Evolutionary conservation across 108 stramenopile species (phyloP).

Genomic region (Schizochytrium sp.): DNA sequence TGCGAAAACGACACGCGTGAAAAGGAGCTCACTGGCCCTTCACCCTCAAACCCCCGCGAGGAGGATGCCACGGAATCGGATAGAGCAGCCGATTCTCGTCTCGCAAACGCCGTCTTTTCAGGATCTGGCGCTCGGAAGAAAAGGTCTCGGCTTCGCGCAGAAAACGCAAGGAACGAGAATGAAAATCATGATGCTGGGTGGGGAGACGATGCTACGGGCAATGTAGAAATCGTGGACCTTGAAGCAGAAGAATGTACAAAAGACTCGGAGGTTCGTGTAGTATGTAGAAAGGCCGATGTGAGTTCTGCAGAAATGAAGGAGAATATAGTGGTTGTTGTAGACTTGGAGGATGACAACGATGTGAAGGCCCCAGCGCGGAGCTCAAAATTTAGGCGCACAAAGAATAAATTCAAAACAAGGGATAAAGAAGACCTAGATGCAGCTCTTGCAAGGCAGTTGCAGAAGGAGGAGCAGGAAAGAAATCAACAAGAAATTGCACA

Average conservation of each 20-base stretch:
- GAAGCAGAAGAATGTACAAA: not conserved
- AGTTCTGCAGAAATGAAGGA: no score
- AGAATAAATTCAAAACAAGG: not conserved
- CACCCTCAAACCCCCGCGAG: no score
- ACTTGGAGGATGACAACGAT: not conserved
- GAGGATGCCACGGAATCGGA: no score
- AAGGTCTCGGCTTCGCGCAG: not conserved
- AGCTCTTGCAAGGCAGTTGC: not conserved
- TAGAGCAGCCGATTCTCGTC: no score
- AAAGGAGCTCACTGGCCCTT: no score
- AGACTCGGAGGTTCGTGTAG: not conserved
- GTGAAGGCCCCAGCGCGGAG: not conserved
- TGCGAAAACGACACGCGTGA: not conserved
- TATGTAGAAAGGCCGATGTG: not conserved
- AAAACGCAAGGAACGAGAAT: not conserved
- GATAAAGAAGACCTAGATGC: conserved; percentile 10
- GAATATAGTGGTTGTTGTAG: no score
- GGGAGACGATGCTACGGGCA: not conserved
- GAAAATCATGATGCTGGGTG: not conserved
- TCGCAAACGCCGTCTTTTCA: no score
- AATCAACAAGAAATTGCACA: not conserved
- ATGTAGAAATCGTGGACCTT: not conserved
- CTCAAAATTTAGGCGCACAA: not conserved
- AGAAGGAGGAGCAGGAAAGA: not conserved
- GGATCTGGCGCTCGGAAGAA: no score